phyloP scores from a whole-genome alignment of 345 rosid species.

The Corymbia maculata region DNA sequence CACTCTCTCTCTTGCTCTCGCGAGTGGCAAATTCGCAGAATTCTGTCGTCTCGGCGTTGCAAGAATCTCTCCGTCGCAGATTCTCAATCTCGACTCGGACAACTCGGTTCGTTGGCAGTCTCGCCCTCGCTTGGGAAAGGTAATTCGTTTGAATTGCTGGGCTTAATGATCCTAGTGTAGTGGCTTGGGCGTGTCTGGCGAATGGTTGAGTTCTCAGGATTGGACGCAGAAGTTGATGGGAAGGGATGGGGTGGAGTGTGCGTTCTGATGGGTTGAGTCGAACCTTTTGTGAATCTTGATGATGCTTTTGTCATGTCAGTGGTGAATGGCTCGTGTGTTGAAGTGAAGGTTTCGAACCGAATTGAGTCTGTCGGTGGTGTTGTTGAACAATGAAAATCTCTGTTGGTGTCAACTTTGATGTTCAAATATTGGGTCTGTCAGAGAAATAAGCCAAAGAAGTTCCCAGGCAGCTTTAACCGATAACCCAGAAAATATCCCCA shows the following conservation, averaged over 20 bases:
- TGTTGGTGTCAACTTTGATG: neutral
- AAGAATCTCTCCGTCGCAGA: neutral
- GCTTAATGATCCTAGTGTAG: neutral
- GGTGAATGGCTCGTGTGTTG: neutral
- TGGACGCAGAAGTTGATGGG: neutral
- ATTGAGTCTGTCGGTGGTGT: neutral
- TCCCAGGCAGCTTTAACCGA: neutral
- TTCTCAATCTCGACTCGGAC: neutral
- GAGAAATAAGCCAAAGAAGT: neutral
- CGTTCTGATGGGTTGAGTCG: neutral
- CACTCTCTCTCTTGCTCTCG: neutral
- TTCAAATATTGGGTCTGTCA: neutral
- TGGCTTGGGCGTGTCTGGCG: neutral
- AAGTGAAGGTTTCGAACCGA: neutral
- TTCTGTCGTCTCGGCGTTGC: neutral
- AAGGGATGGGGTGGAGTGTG: neutral
- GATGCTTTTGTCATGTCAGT: neutral
- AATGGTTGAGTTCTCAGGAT: neutral
- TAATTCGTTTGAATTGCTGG: neutral
- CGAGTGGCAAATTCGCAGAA: neutral
- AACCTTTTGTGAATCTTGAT: neutral
- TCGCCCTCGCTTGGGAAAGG: neutral
- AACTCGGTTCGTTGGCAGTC: neutral
- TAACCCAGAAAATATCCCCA: neutral
- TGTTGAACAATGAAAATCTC: neutral